phyloP scores from a whole-genome alignment of 805 yeast genomes.

The Yamadazyma nakazawae region DNA sequence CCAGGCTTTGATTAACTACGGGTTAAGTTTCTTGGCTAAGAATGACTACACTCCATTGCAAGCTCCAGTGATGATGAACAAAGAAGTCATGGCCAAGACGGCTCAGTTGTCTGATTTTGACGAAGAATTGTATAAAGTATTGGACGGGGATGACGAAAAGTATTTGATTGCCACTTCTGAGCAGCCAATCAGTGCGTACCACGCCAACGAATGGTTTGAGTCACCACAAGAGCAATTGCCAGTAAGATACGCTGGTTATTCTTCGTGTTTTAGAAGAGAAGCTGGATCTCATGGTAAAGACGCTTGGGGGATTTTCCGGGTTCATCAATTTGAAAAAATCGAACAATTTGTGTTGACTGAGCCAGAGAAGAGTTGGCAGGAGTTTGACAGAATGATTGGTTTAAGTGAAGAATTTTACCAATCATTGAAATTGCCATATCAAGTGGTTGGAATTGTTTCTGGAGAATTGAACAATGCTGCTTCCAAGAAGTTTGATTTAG shows the following conservation, averaged over 20 bases:
- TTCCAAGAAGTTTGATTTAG: constrained; percentile 97
- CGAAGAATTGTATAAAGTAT: constrained; percentile 95
- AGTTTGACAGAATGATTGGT: constrained; percentile 93
- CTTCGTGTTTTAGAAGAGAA: constrained; percentile 98
- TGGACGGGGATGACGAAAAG: constrained; percentile 97
- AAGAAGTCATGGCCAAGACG: constrained; percentile 98
- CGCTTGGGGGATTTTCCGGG: constrained; percentile 99
- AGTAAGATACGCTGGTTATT: constrained; percentile 94
- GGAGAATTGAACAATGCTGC: constrained; percentile 99
- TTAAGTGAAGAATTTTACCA: constrained; percentile 90
- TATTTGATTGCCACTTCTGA: constrained; percentile 97
- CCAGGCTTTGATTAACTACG: constrained; percentile 97
- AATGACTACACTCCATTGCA: constrained; percentile 87
- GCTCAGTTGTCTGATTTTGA: constrained; percentile 98
- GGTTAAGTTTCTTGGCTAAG: constrained; percentile 75
- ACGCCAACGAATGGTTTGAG: constrained; percentile 97
- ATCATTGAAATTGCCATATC: constrained; percentile 88
- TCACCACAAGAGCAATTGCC: constrained; percentile 96
- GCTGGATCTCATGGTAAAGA: constrained; percentile 99
- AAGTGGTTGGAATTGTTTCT: constrained; percentile 96
- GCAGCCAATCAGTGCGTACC: constrained; percentile 98
- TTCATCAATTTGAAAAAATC: constrained; percentile 96
- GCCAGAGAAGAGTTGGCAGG: constrained; percentile 97
- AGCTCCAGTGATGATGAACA: constrained; percentile 99
- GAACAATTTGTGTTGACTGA: constrained; percentile 95